Evolutionary conservation across 257 asterid species (phyloP), one percentile per base, ranked within the genome.

Genomic region (Cordia subcordata): DNA sequence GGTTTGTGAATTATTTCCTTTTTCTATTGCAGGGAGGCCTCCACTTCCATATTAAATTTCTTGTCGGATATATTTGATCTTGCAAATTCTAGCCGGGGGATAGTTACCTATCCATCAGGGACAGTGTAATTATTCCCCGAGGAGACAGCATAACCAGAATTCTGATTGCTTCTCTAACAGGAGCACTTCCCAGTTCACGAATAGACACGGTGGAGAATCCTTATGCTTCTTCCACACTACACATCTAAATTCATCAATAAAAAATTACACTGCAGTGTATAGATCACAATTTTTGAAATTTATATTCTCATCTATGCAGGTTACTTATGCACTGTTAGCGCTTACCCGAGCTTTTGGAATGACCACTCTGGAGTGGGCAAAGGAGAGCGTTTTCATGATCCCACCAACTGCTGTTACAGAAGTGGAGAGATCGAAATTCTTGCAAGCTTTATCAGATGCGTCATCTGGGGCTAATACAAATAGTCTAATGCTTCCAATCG

Each of bases 171-270:
- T 86, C 93, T 70, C 75, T 92, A 57, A 79, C 97, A 1, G 97
- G 99, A 67, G 99, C 96, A 52, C 96, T 92, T 63, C 97, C 99
- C 57, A 84, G 76, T 72, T 88, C 99, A 8, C 86, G 96, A 66
- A 62, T 89, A 61, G 97, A 93, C 77, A 84, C 94, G 82, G 97
- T 92, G 13, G 52, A 27, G 4, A 27, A 27, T 27, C 35, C 35
- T 27, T 27, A 27, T 27, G 35, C 35, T 27, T 6, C 20, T 49
- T 21, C 13, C 27, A 49, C 23, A 17, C 54, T n/a, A 49, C 54
- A 8, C 1, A 8, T 13, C 20, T 21, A n/a, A 5, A 49, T 17
- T 17, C 12, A 19, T 4, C 54, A 16, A 13, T 4, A 49, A 49
- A n/a, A 49, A n/a, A 11, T 49, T 22, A 0, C 18, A n/a, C 20